phyloP scores from a whole-genome alignment of 108 stramenopile species.

The Cyclotella kingstonii region DNA sequence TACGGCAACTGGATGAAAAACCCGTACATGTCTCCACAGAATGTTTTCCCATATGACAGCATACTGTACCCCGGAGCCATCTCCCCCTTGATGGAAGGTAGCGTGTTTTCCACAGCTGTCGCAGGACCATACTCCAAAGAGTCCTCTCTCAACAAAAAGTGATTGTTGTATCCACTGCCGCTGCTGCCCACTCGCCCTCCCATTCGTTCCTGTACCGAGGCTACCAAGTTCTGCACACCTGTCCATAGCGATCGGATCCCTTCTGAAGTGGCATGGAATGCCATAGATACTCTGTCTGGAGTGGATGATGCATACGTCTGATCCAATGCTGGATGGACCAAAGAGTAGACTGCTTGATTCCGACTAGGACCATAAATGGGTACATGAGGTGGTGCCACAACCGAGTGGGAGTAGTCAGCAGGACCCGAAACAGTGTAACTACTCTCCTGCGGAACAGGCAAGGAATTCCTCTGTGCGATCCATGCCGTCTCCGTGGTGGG shows the following conservation, averaged over 20 bases:
- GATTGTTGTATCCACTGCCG: conserved; percentile 25
- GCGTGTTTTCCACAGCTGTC: too few relatives aligned
- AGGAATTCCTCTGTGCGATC: conserved; percentile 23
- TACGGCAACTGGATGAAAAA: conserved; percentile 26
- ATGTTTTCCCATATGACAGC: conserved; percentile 35
- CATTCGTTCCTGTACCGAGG: conserved; percentile 21
- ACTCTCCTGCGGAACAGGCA: too few relatives aligned
- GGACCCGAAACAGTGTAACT: conserved; percentile 30
- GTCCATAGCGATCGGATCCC: conserved; percentile 6
- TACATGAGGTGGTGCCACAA: not conserved
- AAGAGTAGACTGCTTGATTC: not conserved
- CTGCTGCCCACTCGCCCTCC: not conserved
- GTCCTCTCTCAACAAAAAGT: conserved; percentile 31
- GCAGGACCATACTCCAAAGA: conserved; percentile 9
- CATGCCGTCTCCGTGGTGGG: conserved; percentile 3
- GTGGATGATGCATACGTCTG: conserved; percentile 4
- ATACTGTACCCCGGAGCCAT: conserved; percentile 20
- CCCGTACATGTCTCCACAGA: conserved; percentile 28
- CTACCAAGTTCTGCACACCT: conserved; percentile 12
- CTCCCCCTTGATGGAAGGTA: not conserved
- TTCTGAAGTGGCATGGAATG: conserved; percentile 1
- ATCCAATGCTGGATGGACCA: too few relatives aligned
- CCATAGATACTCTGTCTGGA: conserved; percentile 15
- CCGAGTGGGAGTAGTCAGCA: conserved; percentile 14
- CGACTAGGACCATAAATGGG: conserved; percentile 28